These are phyloP conservation scores for Ascochyta fabae DNA, from an alignment of 2,329 filamentous ascomycete species.

Conservation along the genomic window DNA sequence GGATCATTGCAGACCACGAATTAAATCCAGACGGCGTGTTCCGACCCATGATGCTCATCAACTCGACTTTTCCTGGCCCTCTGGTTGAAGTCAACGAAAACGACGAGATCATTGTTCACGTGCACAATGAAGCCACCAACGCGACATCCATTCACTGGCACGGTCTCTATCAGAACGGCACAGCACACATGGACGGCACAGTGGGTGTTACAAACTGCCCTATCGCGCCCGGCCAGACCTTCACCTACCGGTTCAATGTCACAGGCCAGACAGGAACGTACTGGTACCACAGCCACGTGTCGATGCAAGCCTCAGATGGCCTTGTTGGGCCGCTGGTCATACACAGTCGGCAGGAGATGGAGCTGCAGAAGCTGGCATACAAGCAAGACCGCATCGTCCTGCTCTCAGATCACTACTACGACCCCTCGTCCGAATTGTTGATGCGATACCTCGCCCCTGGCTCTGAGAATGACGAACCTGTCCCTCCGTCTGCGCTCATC, in stretches of 20 bases:
- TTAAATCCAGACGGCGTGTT: slow-evolving; percentile 64
- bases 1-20: slow-evolving; percentile 64
- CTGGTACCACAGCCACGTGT: slow-evolving; percentile 48
- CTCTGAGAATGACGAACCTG: slow-evolving; percentile 63
- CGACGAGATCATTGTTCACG: slow-evolving; percentile 70
- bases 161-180: slow-evolving; percentile 60
- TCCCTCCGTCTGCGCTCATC: slow-evolving; percentile 53
- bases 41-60: slow-evolving; percentile 52
- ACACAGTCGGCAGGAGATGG: slow-evolving; percentile 50
- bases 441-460: slow-evolving; percentile 61
- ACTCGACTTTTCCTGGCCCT: slow-evolving; percentile 50
- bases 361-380: slow-evolving; percentile 50
- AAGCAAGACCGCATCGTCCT: slow-evolving; percentile 66
- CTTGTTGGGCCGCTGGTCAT: slow-evolving; percentile 48
- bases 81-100: slow-evolving; percentile 60
- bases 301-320: slow-evolving; percentile 52
- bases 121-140: slow-evolving; percentile 61
- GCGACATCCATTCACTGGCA: slow-evolving; percentile 70
- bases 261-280: slow-evolving; percentile 47
- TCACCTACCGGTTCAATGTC: slow-evolving; percentile 42
- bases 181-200: slow-evolving; percentile 62
- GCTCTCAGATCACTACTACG: slow-evolving; percentile 73
- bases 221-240: slow-evolving; percentile 58
- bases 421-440: slow-evolving; percentile 56
- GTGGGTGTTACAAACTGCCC: slow-evolving; percentile 59